Evolutionary conservation across 805 yeast species (phyloP).

Genomic region (Grigorovia humatica): DNA sequence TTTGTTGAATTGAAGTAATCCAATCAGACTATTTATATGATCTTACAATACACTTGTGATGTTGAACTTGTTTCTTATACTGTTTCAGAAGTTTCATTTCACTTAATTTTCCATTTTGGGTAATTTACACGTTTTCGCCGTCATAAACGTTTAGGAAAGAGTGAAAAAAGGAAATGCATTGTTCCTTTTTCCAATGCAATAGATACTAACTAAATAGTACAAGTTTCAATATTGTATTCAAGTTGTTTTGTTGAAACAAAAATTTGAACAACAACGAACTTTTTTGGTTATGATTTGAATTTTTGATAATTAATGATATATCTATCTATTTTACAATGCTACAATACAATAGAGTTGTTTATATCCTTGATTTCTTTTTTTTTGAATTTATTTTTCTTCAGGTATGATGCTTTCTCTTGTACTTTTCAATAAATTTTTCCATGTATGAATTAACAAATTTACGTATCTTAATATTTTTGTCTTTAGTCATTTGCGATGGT

Average conservation of each 20-base stretch:
- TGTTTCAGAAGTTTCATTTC: not conserved
- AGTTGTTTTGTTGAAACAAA: not conserved
- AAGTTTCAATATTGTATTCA: not conserved
- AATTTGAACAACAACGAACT: too few species aligned
- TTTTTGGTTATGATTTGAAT: too few species aligned
- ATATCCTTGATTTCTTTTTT: not conserved
- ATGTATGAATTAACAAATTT: conserved; percentile 51
- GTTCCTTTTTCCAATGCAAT: too few species aligned
- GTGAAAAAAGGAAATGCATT: too few species aligned
- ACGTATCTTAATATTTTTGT: conserved; percentile 60
- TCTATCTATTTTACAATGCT: not conserved
- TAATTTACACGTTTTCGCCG: conserved; percentile 5
- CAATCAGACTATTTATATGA: too few species aligned
- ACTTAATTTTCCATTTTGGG: conserved; percentile 6
- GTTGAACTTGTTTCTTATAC: not conserved
- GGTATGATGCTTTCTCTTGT: conserved; percentile 30
- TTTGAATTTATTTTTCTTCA: too few species aligned
- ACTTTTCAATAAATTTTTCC: conserved; percentile 50
- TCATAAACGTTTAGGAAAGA: not conserved
- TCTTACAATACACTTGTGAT: not conserved
- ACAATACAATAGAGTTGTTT: not conserved
- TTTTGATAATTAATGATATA: not conserved
- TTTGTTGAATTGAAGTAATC: not conserved
- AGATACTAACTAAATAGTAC: too few species aligned
- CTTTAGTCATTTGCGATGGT: conserved; percentile 49